Base-by-base conservation (phyloP, 2,329 filamentous ascomycete genomes). In the Aotearoamyces nothofagi region DNA sequence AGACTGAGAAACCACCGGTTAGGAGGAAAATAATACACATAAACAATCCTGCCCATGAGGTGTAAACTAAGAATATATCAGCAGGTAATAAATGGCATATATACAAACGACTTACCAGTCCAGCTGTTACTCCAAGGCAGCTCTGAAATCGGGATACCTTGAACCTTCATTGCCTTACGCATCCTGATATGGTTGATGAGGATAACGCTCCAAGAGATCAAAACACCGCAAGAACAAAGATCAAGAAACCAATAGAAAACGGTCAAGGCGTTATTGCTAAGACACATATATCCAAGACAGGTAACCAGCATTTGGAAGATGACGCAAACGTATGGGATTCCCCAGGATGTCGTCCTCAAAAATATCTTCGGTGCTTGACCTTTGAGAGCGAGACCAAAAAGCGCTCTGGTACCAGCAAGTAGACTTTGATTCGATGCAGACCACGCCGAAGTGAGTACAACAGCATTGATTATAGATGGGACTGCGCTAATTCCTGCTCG, bases 391-490 rank as follows among this genome's bases (percentile, higher is more conserved):
- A 75, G 53, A 4, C 63, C 66, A 37, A 70, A 68, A 4, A 75
- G 53, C 17, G 69, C 66, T 26, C 71, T 61, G 1, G 69, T 71
- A 15, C 69, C 69, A 1, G 66, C 56, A 22, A 61, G 55, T 17
- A 84, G 56, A 43, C 65, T 69, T 39, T 77, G 70, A 40, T 83
- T 83, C 0, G 67, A 72, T 0, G 77, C 63, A 0, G 75, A 81
- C 53, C 69, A 75, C 0, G 74, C 77, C 0, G 74, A 78, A 0
- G 73, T 79, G 39, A 84, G 61, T 39, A 86, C 74, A 15, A 84
- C 61, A 20, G 77, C 78, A 48, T 87, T 87, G 52, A 86, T 73
- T 31, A 86, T 66, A 5, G 69, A 71, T 0, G 77, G 74, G 4
- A 84, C 64, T 5, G 64, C 74, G 4, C 58, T 61, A 33, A 84